A percentile compares a stretch with the other conserved stretches of the same genome.
Conservation (phyloP, 2,329 filamentous ascomycete species). For the Didymella exigua region DNA sequence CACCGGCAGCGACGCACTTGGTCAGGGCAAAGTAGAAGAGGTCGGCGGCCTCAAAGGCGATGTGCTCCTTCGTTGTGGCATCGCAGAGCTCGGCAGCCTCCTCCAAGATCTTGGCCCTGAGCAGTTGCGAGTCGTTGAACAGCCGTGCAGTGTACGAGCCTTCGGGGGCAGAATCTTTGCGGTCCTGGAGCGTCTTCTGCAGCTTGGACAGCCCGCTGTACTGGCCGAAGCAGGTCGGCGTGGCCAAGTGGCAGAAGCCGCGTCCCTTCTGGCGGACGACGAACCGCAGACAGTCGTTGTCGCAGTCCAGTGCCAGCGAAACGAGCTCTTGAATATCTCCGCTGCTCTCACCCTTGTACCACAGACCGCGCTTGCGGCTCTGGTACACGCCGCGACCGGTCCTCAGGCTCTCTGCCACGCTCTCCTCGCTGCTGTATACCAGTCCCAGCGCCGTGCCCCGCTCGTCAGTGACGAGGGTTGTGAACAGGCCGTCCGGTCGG, state of each 20-base stretch:
- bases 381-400: slow-evolving; percentile 90
- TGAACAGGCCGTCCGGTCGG: slow-evolving; percentile 79
- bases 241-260: slow-evolving; percentile 91
- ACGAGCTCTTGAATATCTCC: slow-evolving; percentile 92
- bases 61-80: slow-evolving; percentile 78
- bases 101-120: slow-evolving; percentile 97
- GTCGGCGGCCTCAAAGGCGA: slow-evolving; percentile 94
- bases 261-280: slow-evolving; percentile 86
- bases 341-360: slow-evolving; percentile 95
- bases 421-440: slow-evolving; percentile 93
- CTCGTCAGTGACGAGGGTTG: slow-evolving; percentile 91
- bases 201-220: slow-evolving; percentile 80
- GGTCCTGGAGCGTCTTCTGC: slow-evolving; percentile 82
- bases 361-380: slow-evolving; percentile 91
- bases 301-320: slow-evolving; percentile 85
- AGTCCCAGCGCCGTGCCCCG: slow-evolving; percentile 81
- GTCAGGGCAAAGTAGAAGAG: slow-evolving; percentile 94
- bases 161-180: slow-evolving; percentile 80
- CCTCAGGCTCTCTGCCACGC: slow-evolving; percentile 81
- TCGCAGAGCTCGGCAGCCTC: slow-evolving; percentile 95
- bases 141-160: slow-evolving; percentile 93
- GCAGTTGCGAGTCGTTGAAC: slow-evolving; percentile 87
- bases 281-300: slow-evolving; percentile 90
- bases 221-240: slow-evolving; percentile 89
- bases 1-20: slow-evolving; percentile 83